Percentiles rank a stretch among this genome's conserved stretches.
phyloP scores from a whole-genome alignment of 1,284 basidiomycete genomes.

The Rhodotorula sp. region DNA sequence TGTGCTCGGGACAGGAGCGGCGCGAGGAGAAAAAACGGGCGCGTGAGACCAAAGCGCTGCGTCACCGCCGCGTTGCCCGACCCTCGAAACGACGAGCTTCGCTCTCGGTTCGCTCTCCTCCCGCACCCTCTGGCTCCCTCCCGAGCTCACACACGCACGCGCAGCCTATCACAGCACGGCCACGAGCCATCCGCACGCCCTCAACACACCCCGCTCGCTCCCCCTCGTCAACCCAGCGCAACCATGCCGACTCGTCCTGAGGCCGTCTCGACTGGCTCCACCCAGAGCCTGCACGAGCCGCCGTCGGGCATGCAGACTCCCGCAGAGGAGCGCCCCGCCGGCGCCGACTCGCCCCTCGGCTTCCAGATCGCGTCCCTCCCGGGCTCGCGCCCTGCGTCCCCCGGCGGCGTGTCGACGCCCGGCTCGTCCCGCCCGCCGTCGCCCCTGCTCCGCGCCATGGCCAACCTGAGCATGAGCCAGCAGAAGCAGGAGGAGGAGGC shows the following conservation, averaged over 20 bases:
- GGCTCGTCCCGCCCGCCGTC: conserved; percentile 41
- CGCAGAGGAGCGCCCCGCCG: conserved; percentile 1
- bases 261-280: conserved; percentile 33
- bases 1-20: too few species aligned
- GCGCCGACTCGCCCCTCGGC: conserved; percentile 19
- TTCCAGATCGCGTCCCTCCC: conserved; percentile 38
- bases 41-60: background rate
- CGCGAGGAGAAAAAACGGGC: background rate
- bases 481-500: conserved; percentile 13
- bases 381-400: conserved; percentile 33
- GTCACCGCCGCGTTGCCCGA: background rate
- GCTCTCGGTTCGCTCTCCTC: background rate
- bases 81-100: background rate
- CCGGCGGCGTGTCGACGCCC: conserved; percentile 24
- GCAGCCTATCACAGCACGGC: background rate
- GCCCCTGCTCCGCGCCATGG: conserved; percentile 35
- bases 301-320: conserved; percentile 16
- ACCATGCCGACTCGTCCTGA: conserved; percentile 20
- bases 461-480: conserved; percentile 33
- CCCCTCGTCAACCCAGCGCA: background rate
- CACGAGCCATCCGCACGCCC: background rate
- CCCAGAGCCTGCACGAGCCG: conserved; percentile 28
- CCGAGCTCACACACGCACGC: background rate
- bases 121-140: background rate
- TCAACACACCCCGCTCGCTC: background rate